phyloP scores from a whole-genome alignment of 306 rosid genomes.

The Gastrolobium bilobum region DNA sequence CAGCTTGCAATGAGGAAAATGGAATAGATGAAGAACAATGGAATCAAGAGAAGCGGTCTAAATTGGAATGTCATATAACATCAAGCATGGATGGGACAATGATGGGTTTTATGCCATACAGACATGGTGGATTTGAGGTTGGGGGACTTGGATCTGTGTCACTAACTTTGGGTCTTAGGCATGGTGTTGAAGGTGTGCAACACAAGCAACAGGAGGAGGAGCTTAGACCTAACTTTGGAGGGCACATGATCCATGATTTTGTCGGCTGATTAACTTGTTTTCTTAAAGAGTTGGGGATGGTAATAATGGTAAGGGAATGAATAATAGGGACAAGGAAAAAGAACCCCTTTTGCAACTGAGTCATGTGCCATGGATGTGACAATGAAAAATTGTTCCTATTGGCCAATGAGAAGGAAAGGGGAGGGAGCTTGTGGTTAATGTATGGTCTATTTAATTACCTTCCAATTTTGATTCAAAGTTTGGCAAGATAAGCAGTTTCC shows the following conservation, averaged over 20 bases:
- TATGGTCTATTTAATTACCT: not conserved
- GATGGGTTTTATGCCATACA: slow-evolving; percentile 77
- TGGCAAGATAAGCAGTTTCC: not conserved
- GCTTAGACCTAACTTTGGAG: slow-evolving; percentile 65
- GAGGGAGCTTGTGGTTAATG: not conserved
- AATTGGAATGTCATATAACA: slow-evolving; percentile 59
- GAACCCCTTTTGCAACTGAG: not conserved
- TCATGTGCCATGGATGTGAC: slow-evolving; percentile 6
- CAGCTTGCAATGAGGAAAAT: slow-evolving; percentile 41
- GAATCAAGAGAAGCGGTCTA: slow-evolving; percentile 74
- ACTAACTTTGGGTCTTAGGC: slow-evolving; percentile 79
- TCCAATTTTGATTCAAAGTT: not conserved
- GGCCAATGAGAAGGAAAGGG: not conserved
- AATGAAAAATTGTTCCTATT: not conserved
- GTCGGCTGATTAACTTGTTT: slow-evolving; percentile 55
- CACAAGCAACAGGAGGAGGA: slow-evolving; percentile 65
- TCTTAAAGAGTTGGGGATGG: not conserved
- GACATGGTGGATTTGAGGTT: slow-evolving; percentile 56
- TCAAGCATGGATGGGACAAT: slow-evolving; percentile 63
- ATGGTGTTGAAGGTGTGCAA: slow-evolving; percentile 67
- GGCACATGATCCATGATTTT: slow-evolving; percentile 72
- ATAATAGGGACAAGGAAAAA: not conserved
- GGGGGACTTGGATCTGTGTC: slow-evolving; percentile 78
- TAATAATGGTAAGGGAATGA: not conserved
- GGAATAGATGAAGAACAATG: slow-evolving; percentile 49